Percentiles rank a stretch among this genome's conserved stretches.
phyloP scores from a whole-genome alignment of 2,329 filamentous ascomycete genomes.

The Bipolaris cookei region DNA sequence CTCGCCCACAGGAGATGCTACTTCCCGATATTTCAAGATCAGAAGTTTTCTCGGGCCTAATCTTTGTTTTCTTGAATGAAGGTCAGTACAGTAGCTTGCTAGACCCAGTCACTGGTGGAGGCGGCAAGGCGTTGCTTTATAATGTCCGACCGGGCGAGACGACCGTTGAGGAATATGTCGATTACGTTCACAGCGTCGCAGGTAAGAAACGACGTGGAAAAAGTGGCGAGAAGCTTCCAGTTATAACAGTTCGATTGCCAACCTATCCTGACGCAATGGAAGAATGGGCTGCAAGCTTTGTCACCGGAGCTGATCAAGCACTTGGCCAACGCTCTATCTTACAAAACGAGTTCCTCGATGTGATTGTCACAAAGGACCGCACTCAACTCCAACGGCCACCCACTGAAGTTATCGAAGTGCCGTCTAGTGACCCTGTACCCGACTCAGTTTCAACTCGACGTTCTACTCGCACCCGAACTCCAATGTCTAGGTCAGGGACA shows the following conservation, averaged over 20 bases:
- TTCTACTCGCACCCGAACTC: conserved; percentile 25
- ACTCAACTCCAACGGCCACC: conserved; percentile 72
- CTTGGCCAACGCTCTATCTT: conserved; percentile 84
- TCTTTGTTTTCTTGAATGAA: conserved; percentile 83
- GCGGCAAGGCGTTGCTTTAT: conserved; percentile 79
- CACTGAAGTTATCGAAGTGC: conserved; percentile 43
- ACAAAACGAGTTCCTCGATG: conserved; percentile 90
- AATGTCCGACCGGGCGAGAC: conserved; percentile 68
- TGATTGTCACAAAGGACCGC: conserved; percentile 81
- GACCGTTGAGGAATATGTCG: conserved; percentile 74
- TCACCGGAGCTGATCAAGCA: conserved; percentile 70
- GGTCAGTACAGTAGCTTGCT: conserved; percentile 77
- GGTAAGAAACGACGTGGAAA: conserved; percentile 75
- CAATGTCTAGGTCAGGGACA: conserved; percentile 23
- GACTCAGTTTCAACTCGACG: conserved; percentile 17
- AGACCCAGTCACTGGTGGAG: conserved; percentile 75
- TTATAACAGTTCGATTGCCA: conserved; percentile 78
- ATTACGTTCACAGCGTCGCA: conserved; percentile 75
- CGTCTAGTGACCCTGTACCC: conserved; percentile 28
- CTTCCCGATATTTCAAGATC: conserved; percentile 69
- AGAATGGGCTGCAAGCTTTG: conserved; percentile 73
- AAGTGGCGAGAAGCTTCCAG: conserved; percentile 69
- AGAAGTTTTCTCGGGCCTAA: conserved; percentile 83
- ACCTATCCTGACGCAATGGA: conserved; percentile 52
- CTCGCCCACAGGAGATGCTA: conserved; percentile 72